phyloP scores from a whole-genome alignment of 345 rosid genomes.

The Kernera saxatilis region DNA sequence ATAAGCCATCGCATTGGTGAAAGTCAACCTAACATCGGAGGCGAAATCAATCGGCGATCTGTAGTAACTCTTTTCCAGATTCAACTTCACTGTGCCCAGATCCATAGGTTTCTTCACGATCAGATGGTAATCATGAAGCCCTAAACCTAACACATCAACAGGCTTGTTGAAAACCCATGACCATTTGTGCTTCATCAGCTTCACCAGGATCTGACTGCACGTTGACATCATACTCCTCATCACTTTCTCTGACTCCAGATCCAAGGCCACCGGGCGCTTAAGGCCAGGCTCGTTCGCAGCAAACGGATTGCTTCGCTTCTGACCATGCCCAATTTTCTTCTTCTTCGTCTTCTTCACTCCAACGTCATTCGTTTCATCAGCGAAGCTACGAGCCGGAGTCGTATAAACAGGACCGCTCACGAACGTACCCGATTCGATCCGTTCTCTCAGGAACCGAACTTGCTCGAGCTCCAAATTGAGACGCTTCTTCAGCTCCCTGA shows the following conservation, averaged over 20 bases:
- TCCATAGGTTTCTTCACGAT: slow-evolving; percentile 75
- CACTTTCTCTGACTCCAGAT: slow-evolving; percentile 22
- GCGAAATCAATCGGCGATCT: slow-evolving; percentile 63
- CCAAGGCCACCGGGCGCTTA: slow-evolving; percentile 17
- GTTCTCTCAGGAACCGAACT: slow-evolving; percentile 55
- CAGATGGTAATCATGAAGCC: slow-evolving; percentile 57
- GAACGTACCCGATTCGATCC: slow-evolving; percentile 40
- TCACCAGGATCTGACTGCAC: slow-evolving; percentile 58
- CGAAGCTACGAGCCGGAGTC: slow-evolving; percentile 32
- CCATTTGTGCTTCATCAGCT: slow-evolving; percentile 65
- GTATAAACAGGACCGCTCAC: slow-evolving; percentile 17
- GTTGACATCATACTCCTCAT: slow-evolving; percentile 31
- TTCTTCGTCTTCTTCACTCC: slow-evolving; percentile 35
- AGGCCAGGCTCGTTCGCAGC: background rate
- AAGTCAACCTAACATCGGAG: slow-evolving; percentile 64
- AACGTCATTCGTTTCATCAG: slow-evolving; percentile 28
- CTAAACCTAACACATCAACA: slow-evolving; percentile 59
- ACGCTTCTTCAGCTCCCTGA: slow-evolving; percentile 54
- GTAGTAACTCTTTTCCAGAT: slow-evolving; percentile 43
- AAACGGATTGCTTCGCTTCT: slow-evolving; percentile 39
- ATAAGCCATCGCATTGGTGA: slow-evolving; percentile 66
- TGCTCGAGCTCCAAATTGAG: slow-evolving; percentile 60
- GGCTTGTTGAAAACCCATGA: slow-evolving; percentile 59
- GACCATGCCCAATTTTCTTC: slow-evolving; percentile 44
- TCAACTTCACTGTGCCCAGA: slow-evolving; percentile 66